Evolutionary conservation across 2,329 filamentous ascomycete genomes (phyloP), one percentile per base, ranked within the genome.

Genomic region (Claviceps quebecensis): DNA sequence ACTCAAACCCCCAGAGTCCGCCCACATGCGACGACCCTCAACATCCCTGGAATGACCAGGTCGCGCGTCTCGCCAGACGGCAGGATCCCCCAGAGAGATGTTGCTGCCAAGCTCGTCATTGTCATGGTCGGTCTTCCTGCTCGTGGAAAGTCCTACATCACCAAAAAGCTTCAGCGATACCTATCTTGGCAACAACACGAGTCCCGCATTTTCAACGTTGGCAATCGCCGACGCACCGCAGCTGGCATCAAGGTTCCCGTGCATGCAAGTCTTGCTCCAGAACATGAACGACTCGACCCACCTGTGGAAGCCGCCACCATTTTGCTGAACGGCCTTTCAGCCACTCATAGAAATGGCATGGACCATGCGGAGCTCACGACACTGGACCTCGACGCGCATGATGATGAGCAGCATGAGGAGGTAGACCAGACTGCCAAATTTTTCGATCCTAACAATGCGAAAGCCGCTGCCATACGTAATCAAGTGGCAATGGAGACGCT

Each of bases 41-140:
- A 95, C 66, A 96, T 98, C 54, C 93, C 93, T 52, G 93, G 93
- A 57, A 82, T 98, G 74, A 98, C 93, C 54, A 86, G 89, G 62
- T 97, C 91, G 54, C 88, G 88, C 63, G 88, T 95, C 47, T 98
- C 93, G 1, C 93, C 93, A 8, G 93, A 98, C 67, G 93, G 93
- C 58, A 83, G 87, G 61, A 98, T 98, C 59, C 85, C 93, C 51
- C 83, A 91, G 63, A 80, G 91, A 62, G 93, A 98, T 76, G 86
- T 98, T 48, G 93, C 90, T 48, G 86, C 93, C 41, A 98, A 98
- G 74, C 75, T 98, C 55, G 88, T 97, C 63, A 95, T 98, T 61
- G 83, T 98, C 65, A 98, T 98, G 93, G 93, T 98, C 54, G 93
- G 93, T 56, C 72, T 98, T 60, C 93, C 93, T 2, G 93, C 93